A percentile compares a stretch with the other conserved stretches of the same genome.
Evolutionary conservation across 331 rosid species (phyloP).

Genomic region (Ulmus americana): DNA sequence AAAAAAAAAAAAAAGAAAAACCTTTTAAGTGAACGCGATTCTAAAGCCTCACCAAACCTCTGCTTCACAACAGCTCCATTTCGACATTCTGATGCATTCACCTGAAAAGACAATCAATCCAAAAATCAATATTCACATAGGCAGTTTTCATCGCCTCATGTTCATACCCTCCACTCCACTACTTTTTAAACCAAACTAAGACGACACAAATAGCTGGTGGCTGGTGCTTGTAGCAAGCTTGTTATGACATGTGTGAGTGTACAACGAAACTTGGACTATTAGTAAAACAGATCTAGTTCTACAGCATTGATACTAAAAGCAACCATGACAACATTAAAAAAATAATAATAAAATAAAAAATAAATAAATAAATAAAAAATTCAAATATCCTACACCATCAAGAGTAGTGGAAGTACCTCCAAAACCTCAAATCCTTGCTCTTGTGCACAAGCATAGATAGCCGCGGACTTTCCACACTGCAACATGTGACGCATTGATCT

Average conservation of each 20-base stretch:
- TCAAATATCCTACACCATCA: not conserved
- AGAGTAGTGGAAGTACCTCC: conserved; percentile 53
- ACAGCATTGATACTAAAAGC: not conserved
- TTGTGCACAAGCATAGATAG: conserved; percentile 86
- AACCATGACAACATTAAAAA: not conserved
- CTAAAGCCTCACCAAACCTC: conserved; percentile 63
- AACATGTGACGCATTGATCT: conserved; percentile 30
- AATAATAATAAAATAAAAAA: too few relatives aligned
- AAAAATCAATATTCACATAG: not conserved
- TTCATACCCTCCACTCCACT: too few relatives aligned
- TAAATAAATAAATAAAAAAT: not conserved
- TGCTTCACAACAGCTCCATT: conserved; percentile 70
- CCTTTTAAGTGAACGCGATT: conserved; percentile 64
- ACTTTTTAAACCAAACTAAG: not conserved
- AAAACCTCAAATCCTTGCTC: conserved; percentile 79
- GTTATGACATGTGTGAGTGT: not conserved
- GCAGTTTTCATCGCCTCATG: too few relatives aligned
- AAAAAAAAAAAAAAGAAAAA: conserved; percentile 30
- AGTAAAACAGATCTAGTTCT: too few relatives aligned
- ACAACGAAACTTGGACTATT: too few relatives aligned
- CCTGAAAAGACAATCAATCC: conserved; percentile 41
- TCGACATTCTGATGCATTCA: conserved; percentile 73
- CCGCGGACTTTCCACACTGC: conserved; percentile 99
- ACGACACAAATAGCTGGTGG: not conserved
- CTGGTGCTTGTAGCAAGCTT: not conserved